Base-by-base conservation (phyloP, 176 grass and related monocot genomes). In the Puccinellia tenuiflora region DNA sequence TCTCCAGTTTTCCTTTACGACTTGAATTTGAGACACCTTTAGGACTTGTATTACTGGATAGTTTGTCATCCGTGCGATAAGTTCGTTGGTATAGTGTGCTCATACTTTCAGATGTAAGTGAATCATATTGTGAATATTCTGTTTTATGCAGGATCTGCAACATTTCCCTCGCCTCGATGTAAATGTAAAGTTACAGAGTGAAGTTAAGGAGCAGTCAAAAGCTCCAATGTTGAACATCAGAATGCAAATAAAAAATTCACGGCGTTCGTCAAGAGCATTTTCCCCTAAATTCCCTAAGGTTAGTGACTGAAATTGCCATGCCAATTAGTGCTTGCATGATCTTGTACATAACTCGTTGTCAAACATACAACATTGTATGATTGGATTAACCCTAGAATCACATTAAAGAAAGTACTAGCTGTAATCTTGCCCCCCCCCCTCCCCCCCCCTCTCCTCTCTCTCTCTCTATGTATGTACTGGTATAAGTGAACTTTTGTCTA, bases 281-380 rank as follows among this genome's bases (percentile, higher is more conserved):
- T 84, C 87, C 46, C 87, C 92, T 85, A 83, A 91, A 90, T 98
- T 93, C 75, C 96, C 92, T 14, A 98, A 95, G 92, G 95, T 98
- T 50, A 86, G 85, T 79, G 52, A 47, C 80, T 70, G 51, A 79
- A 75, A 53, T 73, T 79, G 34, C 31, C 20, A 16, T 72, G 64
- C 31, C 13, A 83, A 79, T 71, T 78, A 21, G 67, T 30, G 56
- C 46, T 55, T 70, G 46, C 64, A 85, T 76, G 33, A 78, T 61
- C 40, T 48, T 29, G 28, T 53, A 39, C 53, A 63, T 34, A 51
- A 26, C 33, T 76, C 30, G 38, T 72, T 87, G 35, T 22, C 72
- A 81, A 81, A 48, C 39, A 15, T 68, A 43, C 4, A 13, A 13
- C 42, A 53, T 76, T 6, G 21, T 54, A 54, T 25, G 33, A 76